Evolutionary conservation across 208 protist species (phyloP).

Genomic region (Phytomonas sp.): DNA sequence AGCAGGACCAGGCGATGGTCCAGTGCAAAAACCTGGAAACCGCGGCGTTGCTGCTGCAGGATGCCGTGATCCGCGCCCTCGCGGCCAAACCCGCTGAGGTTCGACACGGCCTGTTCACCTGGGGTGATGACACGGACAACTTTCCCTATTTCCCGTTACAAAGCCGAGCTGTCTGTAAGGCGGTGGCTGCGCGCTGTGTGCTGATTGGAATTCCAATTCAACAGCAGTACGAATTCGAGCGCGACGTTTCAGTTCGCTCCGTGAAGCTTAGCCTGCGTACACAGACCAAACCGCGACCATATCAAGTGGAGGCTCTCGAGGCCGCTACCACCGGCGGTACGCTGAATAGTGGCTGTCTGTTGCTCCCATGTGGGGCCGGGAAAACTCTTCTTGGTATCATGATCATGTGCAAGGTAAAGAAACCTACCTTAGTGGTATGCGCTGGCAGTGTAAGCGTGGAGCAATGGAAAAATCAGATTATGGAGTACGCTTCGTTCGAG

Average conservation of each 20-base stretch:
- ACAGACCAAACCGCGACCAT: conserved; percentile 69
- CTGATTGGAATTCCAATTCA: conserved; percentile 67
- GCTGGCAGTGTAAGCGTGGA: conserved; percentile 92
- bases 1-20: conserved; percentile 44
- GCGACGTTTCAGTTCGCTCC: conserved; percentile 46
- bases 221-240: conserved; percentile 82
- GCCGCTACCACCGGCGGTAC: conserved; percentile 43
- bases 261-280: conserved; percentile 52
- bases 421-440: conserved; percentile 93
- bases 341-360: conserved; percentile 94
- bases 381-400: conserved; percentile 99
- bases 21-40: conserved; percentile 53
- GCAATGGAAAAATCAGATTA: conserved; percentile 96
- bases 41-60: conserved; percentile 36
- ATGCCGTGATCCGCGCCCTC: conserved; percentile 45
- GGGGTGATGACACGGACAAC: conserved; percentile 16
- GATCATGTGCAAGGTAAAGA: conserved; percentile 93
- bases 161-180: conserved; percentile 50
- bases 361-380: conserved; percentile 99
- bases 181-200: conserved; percentile 63
- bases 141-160: conserved; percentile 38
- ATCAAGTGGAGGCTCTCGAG: conserved; percentile 80
- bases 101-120: conserved; percentile 3
- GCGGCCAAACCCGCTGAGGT: conserved; percentile 12
- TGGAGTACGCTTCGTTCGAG: conserved; percentile 76